These are phyloP conservation scores for Cornus kousa DNA, from an alignment of 148 eudicot species.

Conservation along the genomic window DNA sequence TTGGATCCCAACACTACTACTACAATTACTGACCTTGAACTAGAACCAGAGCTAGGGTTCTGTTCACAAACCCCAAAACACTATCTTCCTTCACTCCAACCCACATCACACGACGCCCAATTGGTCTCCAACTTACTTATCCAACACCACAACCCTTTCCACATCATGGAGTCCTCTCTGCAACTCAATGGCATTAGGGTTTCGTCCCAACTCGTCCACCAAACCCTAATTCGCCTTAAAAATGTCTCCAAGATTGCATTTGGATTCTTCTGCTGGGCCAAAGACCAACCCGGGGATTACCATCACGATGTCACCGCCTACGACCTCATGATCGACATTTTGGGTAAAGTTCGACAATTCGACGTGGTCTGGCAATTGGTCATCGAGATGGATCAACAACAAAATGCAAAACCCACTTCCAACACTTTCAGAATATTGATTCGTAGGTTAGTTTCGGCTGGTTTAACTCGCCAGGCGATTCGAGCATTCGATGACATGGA, in stretches of 20 bases:
- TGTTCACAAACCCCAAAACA: conserved; percentile 15
- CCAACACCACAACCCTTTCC: conserved; percentile 90
- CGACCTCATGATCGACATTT: conserved; percentile 54
- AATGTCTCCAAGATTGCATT: conserved; percentile 72
- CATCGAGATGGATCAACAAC: conserved; percentile 47
- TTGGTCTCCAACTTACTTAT: conserved; percentile 57
- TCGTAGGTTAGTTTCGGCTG: conserved; percentile 65
- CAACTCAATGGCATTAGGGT: conserved; percentile 77
- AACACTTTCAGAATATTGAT: conserved; percentile 56
- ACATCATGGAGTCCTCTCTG: conserved; percentile 81
- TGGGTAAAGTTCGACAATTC: conserved; percentile 73
- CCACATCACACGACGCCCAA: conserved; percentile 46
- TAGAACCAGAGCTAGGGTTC: no score
- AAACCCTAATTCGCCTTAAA: conserved; percentile 71
- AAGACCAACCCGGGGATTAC: conserved; percentile 18
- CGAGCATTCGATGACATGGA: conserved; percentile 80
- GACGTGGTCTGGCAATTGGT: conserved; percentile 84
- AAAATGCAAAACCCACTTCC: conserved; percentile 36
- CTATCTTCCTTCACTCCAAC: conserved; percentile 45
- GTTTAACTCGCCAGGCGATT: conserved; percentile 70
- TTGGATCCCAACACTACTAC: not conserved
- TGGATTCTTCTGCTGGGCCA: conserved; percentile 60
- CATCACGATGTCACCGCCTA: conserved; percentile 41
- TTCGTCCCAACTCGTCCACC: conserved; percentile 58
- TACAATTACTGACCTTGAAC: not conserved